Base-by-base conservation (phyloP, 1,284 basidiomycete genomes). In the Ceratobasidium papillatum region DNA sequence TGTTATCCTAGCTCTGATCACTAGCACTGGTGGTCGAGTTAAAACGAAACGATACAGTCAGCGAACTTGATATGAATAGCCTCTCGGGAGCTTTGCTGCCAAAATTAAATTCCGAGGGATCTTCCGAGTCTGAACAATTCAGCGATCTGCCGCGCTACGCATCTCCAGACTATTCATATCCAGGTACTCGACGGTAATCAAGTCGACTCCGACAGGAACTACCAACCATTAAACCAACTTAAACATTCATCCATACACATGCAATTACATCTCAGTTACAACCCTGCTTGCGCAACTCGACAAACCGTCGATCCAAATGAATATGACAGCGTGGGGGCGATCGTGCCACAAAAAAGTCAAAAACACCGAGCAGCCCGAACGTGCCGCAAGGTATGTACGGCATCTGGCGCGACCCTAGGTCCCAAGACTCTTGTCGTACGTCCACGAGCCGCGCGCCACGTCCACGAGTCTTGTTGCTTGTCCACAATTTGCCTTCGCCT, bases 191-290 rank as follows among this genome's bases (percentile, higher is more conserved):
- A n/a, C n/a, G n/a, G 14, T 7, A 41, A 41, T 14, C 38, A 41
- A 41, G n/a, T 41, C 14, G 38, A 14, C 38, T 14, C 38, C 5
- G 38, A 41, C 38, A 5, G 5, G 38, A 14, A 41, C 38, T 14
- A 14, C 38, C 5, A 47, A 11, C 45, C 8, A 47, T 47, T 17
- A 47, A 17, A 11, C 11, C 45, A 7, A n/a, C 9, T n/a, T 9
- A 47, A 47, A 47, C 8, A 47, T 47, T 47, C 45, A 47, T 47
- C 45, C 45, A 9, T 3, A 52, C 51, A 30, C 22, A 52, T 19
- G 51, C 51, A 52, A 52, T 52, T 25, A 30, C n/a, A 52, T 52
- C 51, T 52, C 51, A 52, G 51, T 25, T 52, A 52, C 51, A 52
- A 32, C 52, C 25, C 52, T 54, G 25, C 27, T n/a, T n/a, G n/a